Conservation (phyloP, 331 rosid species). For the Phaseolus coccineus region DNA sequence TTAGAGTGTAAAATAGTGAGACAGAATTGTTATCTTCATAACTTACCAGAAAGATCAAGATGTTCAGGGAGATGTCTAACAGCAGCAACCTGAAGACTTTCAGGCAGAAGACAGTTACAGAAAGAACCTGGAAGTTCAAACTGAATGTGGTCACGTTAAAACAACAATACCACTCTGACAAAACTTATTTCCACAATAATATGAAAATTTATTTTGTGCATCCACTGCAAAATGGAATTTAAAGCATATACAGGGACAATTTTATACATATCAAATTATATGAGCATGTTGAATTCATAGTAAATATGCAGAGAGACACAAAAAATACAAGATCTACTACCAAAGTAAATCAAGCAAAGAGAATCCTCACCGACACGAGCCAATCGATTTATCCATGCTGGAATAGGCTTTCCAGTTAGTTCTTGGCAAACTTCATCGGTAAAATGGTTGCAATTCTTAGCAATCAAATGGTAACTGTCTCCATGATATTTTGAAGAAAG, state of each 20-base stretch:
- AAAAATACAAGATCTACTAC: background rate
- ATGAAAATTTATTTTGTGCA: constrained; percentile 9
- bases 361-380: constrained; percentile 87
- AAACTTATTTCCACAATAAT: constrained; percentile 23
- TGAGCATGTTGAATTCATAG: background rate
- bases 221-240: constrained; percentile 11
- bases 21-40: background rate
- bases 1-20: too few species aligned
- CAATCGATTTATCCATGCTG: constrained; percentile 94
- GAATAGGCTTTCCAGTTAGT: constrained; percentile 89
- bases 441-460: constrained; percentile 98
- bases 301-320: constrained; percentile 6
- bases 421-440: constrained; percentile 81
- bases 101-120: constrained; percentile 98
- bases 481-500: constrained; percentile 85
- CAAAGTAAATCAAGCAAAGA: constrained; percentile 22
- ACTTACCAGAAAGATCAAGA: constrained; percentile 69
- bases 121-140: constrained; percentile 86
- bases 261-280: background rate
- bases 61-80: constrained; percentile 86
- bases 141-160: constrained; percentile 44
- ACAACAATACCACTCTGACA: background rate
- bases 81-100: constrained; percentile 81
- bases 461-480: constrained; percentile 93
- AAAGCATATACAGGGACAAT: background rate